Conservation (phyloP, 1,139 yeast species). For the Magnusiomyces fungicola region DNA sequence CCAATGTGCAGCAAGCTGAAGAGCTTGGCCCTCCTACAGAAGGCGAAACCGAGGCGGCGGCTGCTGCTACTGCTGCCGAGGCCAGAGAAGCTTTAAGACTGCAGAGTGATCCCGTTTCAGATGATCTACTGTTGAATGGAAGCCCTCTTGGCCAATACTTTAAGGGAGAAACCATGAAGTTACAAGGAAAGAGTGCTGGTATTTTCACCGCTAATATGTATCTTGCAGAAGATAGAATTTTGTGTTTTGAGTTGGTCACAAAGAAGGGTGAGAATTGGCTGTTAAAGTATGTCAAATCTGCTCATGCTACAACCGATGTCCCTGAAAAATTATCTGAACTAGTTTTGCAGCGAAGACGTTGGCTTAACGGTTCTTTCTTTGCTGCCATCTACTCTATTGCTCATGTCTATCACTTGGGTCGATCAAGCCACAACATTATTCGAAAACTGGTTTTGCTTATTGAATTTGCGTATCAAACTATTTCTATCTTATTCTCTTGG, state of each 20-base stretch:
- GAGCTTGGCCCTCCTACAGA: background rate
- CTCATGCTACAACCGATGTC: slow-evolving; percentile 78
- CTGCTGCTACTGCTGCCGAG: background rate
- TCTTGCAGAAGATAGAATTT: slow-evolving; percentile 75
- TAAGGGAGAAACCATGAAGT: slow-evolving; percentile 75
- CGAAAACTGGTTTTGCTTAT: slow-evolving; percentile 58
- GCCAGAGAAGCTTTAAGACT: slow-evolving; percentile 21
- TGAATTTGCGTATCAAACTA: slow-evolving; percentile 62
- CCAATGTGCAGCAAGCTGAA: background rate
- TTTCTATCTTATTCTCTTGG: slow-evolving; percentile 68
- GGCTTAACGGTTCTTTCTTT: slow-evolving; percentile 81
- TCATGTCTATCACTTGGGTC: slow-evolving; percentile 67
- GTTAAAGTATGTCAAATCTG: slow-evolving; percentile 64
- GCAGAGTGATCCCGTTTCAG: slow-evolving; percentile 44
- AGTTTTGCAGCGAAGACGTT: slow-evolving; percentile 70
- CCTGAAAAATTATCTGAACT: slow-evolving; percentile 68
- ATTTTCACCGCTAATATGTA: slow-evolving; percentile 79
- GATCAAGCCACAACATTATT: slow-evolving; percentile 53
- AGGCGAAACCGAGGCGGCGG: slow-evolving; percentile 11
- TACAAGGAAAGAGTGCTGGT: slow-evolving; percentile 52
- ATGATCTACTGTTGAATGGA: slow-evolving; percentile 33
- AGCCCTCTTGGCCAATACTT: slow-evolving; percentile 76
- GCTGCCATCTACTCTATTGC: slow-evolving; percentile 72
- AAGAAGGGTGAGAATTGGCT: slow-evolving; percentile 54
- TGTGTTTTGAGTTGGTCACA: slow-evolving; percentile 79